Evolutionary conservation across 345 rosid genomes (phyloP).

Genomic region (Melastoma malabathricum): DNA sequence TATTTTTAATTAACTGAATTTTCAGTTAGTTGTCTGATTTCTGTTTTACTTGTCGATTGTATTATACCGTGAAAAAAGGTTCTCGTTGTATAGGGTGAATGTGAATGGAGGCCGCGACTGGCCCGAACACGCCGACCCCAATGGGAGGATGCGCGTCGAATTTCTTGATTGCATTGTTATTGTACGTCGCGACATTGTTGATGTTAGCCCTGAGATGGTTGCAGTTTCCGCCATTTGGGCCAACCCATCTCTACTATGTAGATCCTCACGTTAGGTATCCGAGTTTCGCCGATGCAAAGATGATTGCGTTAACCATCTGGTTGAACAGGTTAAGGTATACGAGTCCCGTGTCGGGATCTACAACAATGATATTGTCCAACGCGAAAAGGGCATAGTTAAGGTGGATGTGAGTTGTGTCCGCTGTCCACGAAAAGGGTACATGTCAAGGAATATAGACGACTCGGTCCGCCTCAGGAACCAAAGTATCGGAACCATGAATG

Average conservation of each 20-base stretch:
- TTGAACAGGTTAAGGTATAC: slow-evolving; percentile 71
- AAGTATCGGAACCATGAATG: slow-evolving; percentile 53
- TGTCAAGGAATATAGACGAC: slow-evolving; percentile 69
- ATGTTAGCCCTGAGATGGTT: no score
- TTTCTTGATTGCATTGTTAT: no score
- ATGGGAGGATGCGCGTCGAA: no score
- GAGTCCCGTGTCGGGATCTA: slow-evolving; percentile 48
- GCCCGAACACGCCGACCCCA: no score
- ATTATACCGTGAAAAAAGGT: no score
- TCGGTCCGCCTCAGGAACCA: slow-evolving; percentile 74
- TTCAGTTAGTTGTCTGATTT: no score
- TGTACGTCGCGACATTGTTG: no score
- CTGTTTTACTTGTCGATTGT: no score
- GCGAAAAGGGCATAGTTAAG: slow-evolving; percentile 60
- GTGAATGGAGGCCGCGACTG: no score
- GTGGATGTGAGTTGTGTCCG: slow-evolving; percentile 28
- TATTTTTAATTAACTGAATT: no score
- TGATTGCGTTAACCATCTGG: slow-evolving; percentile 63
- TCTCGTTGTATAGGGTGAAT: no score
- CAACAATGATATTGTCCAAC: slow-evolving; percentile 32
- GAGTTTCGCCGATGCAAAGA: slow-evolving; percentile 63
- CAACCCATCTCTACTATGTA: slow-evolving; percentile 88
- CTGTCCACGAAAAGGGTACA: slow-evolving; percentile 65
- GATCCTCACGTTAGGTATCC: slow-evolving; percentile 57
- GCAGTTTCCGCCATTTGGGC: slow-evolving; percentile 5